These are phyloP conservation scores for Cyberlindnera mrakii DNA, from an alignment of 805 yeast genomes.

Conservation along the genomic window DNA sequence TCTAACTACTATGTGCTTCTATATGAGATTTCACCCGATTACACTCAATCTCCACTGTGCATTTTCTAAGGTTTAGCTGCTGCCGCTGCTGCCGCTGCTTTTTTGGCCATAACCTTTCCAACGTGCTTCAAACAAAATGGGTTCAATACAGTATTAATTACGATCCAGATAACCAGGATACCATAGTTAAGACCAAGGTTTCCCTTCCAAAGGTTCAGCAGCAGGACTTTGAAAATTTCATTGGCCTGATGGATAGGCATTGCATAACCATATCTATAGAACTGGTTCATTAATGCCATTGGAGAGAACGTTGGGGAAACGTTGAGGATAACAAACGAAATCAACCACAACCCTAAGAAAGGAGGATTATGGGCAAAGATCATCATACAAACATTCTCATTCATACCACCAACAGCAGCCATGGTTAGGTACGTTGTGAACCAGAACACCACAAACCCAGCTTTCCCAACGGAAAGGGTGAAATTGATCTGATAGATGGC, in stretches of 20 bases:
- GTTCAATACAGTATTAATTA: constrained; percentile 35
- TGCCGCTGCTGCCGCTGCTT: constrained; percentile 18
- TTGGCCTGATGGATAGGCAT: constrained; percentile 64
- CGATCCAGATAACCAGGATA: constrained; percentile 55
- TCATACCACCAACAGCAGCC: constrained; percentile 73
- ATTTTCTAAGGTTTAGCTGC: constrained; percentile 1
- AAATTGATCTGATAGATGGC: constrained; percentile 65
- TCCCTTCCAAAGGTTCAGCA: constrained; percentile 52
- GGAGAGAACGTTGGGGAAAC: constrained; percentile 67
- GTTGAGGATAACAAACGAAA: constrained; percentile 63
- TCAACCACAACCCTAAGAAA: constrained; percentile 61
- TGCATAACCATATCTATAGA: constrained; percentile 61
- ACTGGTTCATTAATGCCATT: constrained; percentile 47
- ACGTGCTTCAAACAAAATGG: constrained; percentile 41
- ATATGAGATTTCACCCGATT: too few relatives aligned
- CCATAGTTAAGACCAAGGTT: constrained; percentile 56
- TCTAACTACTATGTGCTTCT: too few relatives aligned
- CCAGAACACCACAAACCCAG: constrained; percentile 76
- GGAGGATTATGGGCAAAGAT: constrained; percentile 54
- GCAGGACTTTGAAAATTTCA: constrained; percentile 53
- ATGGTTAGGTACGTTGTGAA: constrained; percentile 59
- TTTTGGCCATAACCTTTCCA: constrained; percentile 30
- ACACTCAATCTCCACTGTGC: background rate
- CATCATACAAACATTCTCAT: constrained; percentile 56
- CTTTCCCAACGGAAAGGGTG: constrained; percentile 50